Percentiles rank a stretch among this genome's conserved stretches.
phyloP scores from a whole-genome alignment of 2,329 filamentous ascomycete genomes.

The Orbilia oligospora region DNA sequence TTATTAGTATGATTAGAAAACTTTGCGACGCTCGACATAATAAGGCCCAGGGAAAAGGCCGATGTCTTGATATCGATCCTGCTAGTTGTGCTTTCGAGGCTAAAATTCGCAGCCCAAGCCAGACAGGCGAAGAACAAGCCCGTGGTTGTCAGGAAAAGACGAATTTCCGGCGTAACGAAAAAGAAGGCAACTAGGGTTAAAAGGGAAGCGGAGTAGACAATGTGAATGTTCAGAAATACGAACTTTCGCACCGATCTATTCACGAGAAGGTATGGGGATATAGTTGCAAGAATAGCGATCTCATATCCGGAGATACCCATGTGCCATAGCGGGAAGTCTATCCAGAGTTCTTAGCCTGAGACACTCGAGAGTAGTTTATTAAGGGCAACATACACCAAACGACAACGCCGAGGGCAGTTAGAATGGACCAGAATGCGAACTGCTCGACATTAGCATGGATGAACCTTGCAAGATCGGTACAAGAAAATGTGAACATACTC shows the following conservation, averaged over 20 bases:
- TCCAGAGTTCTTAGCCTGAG: slow-evolving; percentile 40
- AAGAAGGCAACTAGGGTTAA: slow-evolving; percentile 84
- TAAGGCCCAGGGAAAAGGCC: slow-evolving; percentile 84
- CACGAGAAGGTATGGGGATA: slow-evolving; percentile 84
- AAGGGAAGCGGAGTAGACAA: slow-evolving; percentile 82
- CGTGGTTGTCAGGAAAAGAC: slow-evolving; percentile 85
- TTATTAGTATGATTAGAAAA: slow-evolving; percentile 96
- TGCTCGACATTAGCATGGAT: slow-evolving; percentile 66
- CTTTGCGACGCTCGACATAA: slow-evolving; percentile 89
- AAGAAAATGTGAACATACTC: slow-evolving; percentile 72
- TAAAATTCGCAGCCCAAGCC: slow-evolving; percentile 86
- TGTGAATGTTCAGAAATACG: slow-evolving; percentile 77
- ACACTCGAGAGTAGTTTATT: slow-evolving; percentile 2
- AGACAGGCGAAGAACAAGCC: slow-evolving; percentile 85
- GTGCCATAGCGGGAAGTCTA: slow-evolving; percentile 96
- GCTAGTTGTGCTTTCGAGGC: slow-evolving; percentile 79
- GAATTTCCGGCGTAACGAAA: slow-evolving; percentile 78
- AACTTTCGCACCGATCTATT: slow-evolving; percentile 78
- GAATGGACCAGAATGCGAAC: slow-evolving; percentile 96
- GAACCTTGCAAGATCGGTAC: background rate
- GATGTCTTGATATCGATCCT: slow-evolving; percentile 86
- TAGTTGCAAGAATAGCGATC: slow-evolving; percentile 84
- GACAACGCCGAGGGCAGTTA: slow-evolving; percentile 88
- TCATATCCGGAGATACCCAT: slow-evolving; percentile 99
- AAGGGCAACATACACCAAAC: slow-evolving; percentile 83